phyloP scores from a whole-genome alignment of 2,329 filamentous ascomycete genomes.

The Juglanconis juglandina region DNA sequence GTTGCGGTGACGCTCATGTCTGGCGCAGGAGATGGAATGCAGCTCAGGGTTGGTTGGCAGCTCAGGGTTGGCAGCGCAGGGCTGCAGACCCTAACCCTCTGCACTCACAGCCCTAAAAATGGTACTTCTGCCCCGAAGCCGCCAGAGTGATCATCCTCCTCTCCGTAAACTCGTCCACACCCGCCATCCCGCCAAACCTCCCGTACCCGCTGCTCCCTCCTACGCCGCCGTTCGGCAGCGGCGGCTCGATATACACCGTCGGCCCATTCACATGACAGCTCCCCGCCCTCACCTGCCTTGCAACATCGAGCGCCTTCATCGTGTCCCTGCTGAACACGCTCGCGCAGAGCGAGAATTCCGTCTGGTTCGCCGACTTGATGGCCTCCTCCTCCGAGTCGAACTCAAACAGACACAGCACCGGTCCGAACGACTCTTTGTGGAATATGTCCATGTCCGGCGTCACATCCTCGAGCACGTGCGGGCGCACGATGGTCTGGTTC shows the following conservation, averaged over 20 bases:
- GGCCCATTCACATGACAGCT: conserved; percentile 42
- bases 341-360: conserved; percentile 63
- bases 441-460: conserved; percentile 65
- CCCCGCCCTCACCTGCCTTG: conserved; percentile 54
- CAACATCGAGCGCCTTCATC: conserved; percentile 47
- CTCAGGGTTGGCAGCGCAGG: too few species aligned
- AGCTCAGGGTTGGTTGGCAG: too few species aligned
- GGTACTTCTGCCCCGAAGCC: conserved; percentile 24
- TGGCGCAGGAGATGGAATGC: too few species aligned
- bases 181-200: conserved; percentile 35
- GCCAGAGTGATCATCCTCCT: conserved; percentile 33
- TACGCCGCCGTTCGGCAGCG: conserved; percentile 39
- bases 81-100: too few species aligned
- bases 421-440: conserved; percentile 64
- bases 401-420: conserved; percentile 57
- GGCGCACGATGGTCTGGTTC: conserved; percentile 47
- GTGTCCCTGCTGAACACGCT: conserved; percentile 64
- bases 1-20: too few species aligned
- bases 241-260: conserved; percentile 40
- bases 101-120: conserved; percentile 15
- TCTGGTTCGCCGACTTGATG: conserved; percentile 63
- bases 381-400: conserved; percentile 62
- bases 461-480: conserved; percentile 58
- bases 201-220: conserved; percentile 42
- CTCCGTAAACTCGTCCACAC: conserved; percentile 34